A percentile compares a stretch with the other conserved stretches of the same genome.
Conservation (phyloP, 2,329 filamentous ascomycete species). For the Pyrenophora seminiperda region DNA sequence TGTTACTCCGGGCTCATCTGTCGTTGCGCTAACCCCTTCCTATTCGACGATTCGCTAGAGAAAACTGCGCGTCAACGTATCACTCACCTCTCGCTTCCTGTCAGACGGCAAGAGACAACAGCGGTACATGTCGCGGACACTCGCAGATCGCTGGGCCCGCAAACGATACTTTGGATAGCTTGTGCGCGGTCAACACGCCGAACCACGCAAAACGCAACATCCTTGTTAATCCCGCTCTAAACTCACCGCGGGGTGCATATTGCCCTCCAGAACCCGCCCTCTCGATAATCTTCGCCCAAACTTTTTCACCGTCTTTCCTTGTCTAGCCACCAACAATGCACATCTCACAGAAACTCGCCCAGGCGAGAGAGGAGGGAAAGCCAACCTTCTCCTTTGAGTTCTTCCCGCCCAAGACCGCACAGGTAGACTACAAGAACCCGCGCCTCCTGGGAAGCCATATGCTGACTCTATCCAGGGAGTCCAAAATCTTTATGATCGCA, state of each 20-base stretch:
- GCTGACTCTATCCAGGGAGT: slow-evolving; percentile 65
- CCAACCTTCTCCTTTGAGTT: slow-evolving; percentile 99
- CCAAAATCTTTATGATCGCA: slow-evolving; percentile 98
- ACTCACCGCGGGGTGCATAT: slow-evolving; percentile 28
- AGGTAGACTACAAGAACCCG: slow-evolving; percentile 52
- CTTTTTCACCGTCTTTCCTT: slow-evolving; percentile 1
- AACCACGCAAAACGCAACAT: slow-evolving; percentile 17
- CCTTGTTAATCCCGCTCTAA: slow-evolving; percentile 28
- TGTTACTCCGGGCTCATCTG: slow-evolving; percentile 13
- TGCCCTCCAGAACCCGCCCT: slow-evolving; percentile 9
- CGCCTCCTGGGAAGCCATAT: neutral
- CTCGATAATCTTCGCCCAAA: slow-evolving; percentile 4
- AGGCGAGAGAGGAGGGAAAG: slow-evolving; percentile 76
- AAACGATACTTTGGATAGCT: slow-evolving; percentile 53
- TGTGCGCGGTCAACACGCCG: slow-evolving; percentile 9
- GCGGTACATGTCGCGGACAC: slow-evolving; percentile 60
- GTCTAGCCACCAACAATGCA: slow-evolving; percentile 70
- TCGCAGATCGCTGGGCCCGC: slow-evolving; percentile 57
- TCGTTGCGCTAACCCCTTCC: slow-evolving; percentile 27
- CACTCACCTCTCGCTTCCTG: slow-evolving; percentile 10
- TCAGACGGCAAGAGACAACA: slow-evolving; percentile 3
- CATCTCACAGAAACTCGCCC: slow-evolving; percentile 87
- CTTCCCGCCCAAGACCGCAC: slow-evolving; percentile 96
- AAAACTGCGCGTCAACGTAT: slow-evolving; percentile 27
- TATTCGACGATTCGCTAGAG: slow-evolving; percentile 18